These are phyloP conservation scores for Murraya paniculata DNA, from an alignment of 345 rosid species.

Conservation along the genomic window DNA sequence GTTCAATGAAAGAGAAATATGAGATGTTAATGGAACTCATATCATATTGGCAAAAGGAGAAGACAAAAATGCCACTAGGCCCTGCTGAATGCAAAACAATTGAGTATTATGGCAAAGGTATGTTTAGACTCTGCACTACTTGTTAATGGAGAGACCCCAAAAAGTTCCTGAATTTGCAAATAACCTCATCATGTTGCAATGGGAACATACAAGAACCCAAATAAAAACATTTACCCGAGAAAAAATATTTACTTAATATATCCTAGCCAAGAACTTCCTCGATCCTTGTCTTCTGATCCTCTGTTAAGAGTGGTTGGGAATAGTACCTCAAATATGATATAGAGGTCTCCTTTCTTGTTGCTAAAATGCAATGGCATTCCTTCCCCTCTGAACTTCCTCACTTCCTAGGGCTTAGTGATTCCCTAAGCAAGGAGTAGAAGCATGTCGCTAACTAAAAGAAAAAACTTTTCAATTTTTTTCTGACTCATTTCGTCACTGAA, in stretches of 20 bases:
- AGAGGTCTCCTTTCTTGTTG: conserved; percentile 84
- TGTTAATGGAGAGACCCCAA: not conserved
- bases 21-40: not conserved
- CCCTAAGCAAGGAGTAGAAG: conserved; percentile 42
- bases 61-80: not conserved
- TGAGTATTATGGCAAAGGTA: not conserved
- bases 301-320: conserved; percentile 78
- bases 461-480: not conserved
- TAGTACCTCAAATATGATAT: conserved; percentile 79
- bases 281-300: conserved; percentile 81
- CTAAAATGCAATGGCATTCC: conserved; percentile 94
- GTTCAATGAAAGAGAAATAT: not conserved
- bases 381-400: conserved; percentile 84
- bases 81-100: conserved; percentile 4
- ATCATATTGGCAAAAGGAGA: not conserved
- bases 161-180: conserved; percentile 18
- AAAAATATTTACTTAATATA: not conserved
- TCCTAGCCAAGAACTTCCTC: conserved; percentile 61
- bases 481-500: not conserved
- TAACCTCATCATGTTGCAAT: conserved; percentile 19
- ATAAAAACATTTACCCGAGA: conserved; percentile 10
- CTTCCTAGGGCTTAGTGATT: conserved; percentile 88
- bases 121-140: too few relatives aligned
- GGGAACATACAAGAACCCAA: conserved; percentile 20
- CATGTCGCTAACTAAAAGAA: not conserved